These are phyloP conservation scores for Incumbomyces delicatus DNA, from an alignment of 2,329 filamentous ascomycete genomes.

Conservation along the genomic window DNA sequence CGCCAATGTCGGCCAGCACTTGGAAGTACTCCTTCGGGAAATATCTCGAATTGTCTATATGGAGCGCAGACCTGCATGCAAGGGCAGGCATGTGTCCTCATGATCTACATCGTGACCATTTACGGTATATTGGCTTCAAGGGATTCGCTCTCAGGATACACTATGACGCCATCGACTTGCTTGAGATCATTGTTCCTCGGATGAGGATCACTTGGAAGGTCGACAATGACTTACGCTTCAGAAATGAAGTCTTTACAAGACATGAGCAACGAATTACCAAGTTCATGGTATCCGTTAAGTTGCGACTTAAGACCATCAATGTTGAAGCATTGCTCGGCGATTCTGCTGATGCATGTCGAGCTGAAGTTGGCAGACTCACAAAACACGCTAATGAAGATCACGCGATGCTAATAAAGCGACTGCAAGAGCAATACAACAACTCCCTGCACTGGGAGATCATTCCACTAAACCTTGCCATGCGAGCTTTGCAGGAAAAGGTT, in stretches of 20 bases:
- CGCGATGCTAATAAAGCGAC: slow-evolving; percentile 57
- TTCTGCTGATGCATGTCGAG: slow-evolving; percentile 70
- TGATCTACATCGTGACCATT: slow-evolving; percentile 83
- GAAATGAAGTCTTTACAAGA: slow-evolving; percentile 79
- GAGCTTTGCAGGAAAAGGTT: slow-evolving; percentile 85
- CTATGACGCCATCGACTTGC: slow-evolving; percentile 82
- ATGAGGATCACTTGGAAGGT: slow-evolving; percentile 95
- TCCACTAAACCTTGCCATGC: slow-evolving; percentile 77
- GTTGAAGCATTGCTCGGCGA: slow-evolving; percentile 84
- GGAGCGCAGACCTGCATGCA: slow-evolving; percentile 73
- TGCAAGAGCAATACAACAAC: slow-evolving; percentile 84
- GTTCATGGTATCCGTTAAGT: slow-evolving; percentile 80
- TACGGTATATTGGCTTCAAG: slow-evolving; percentile 83
- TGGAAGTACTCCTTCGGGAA: slow-evolving; percentile 99
- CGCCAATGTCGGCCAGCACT: slow-evolving; percentile 83
- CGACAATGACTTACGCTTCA: slow-evolving; percentile 80
- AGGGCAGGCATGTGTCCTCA: slow-evolving; percentile 72
- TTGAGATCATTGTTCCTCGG: slow-evolving; percentile 88
- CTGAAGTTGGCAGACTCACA: slow-evolving; percentile 67
- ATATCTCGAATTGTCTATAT: slow-evolving; percentile 94
- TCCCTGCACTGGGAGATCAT: slow-evolving; percentile 97
- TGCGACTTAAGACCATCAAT: slow-evolving; percentile 76
- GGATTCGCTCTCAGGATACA: slow-evolving; percentile 81
- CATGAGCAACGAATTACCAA: slow-evolving; percentile 72
- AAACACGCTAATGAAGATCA: slow-evolving; percentile 81